Conservation (phyloP, 2,329 filamentous ascomycete genomes). For the Falciphora oryzae region DNA sequence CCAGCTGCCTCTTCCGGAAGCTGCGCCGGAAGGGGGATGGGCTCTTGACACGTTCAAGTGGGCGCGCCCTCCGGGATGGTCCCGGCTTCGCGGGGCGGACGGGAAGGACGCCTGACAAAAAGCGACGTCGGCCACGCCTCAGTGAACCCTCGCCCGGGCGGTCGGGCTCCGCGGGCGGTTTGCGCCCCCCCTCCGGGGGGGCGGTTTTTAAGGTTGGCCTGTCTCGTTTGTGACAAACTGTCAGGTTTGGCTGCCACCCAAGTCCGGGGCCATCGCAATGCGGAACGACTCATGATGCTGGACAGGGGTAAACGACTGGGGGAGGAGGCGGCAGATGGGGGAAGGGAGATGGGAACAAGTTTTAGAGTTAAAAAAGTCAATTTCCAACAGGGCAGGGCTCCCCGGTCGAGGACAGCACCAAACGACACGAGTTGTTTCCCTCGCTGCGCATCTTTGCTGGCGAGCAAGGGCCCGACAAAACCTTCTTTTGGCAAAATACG, state of each 20-base stretch:
- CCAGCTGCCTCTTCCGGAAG: background rate
- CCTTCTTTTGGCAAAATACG: no score
- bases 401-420: background rate
- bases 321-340: background rate
- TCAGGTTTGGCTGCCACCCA: background rate
- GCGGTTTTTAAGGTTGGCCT: background rate
- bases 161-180: background rate
- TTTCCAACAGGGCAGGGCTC: background rate
- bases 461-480: background rate
- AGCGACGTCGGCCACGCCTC: no score
- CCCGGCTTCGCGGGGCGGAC: no score
- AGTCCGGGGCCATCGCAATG: background rate
- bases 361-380: constrained; percentile 1
- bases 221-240: background rate
- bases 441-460: background rate
- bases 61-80: background rate
- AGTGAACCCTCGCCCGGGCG: no score
- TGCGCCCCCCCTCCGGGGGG: no score
- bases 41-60: background rate
- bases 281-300: background rate
- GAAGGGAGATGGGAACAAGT: background rate
- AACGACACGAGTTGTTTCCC: background rate
- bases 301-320: background rate
- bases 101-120: background rate
- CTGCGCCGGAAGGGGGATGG: background rate